phyloP scores from a whole-genome alignment of 2,329 filamentous ascomycete species.

The Macrophomina pseudophaseolina region DNA sequence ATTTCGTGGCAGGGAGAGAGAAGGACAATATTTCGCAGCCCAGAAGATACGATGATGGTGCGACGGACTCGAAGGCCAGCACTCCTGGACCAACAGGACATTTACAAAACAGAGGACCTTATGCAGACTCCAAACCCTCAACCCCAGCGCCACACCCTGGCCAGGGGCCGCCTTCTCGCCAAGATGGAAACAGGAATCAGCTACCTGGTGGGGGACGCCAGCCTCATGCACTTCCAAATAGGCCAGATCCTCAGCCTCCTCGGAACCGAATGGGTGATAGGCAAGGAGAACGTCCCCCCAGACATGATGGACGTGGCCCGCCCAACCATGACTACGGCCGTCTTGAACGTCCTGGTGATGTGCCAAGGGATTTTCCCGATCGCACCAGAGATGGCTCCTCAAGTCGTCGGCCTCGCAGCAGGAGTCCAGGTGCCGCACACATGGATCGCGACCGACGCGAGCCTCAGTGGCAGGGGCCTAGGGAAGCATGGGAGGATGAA shows the following conservation, averaged over 20 bases:
- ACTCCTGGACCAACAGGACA: conserved; percentile 7
- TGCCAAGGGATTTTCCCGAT: conserved; percentile 34
- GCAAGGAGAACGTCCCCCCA: conserved; percentile 37
- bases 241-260: conserved; percentile 63
- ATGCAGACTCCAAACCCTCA: conserved; percentile 29
- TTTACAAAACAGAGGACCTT: not conserved
- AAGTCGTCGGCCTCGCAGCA: conserved; percentile 41
- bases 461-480: conserved; percentile 34
- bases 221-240: conserved; percentile 58
- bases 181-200: conserved; percentile 21
- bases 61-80: conserved; percentile 25
- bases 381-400: conserved; percentile 49
- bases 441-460: conserved; percentile 39
- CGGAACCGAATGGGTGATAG: conserved; percentile 42
- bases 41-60: not conserved
- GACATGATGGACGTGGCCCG: conserved; percentile 42
- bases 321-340: conserved; percentile 49
- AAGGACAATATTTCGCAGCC: conserved; percentile 8
- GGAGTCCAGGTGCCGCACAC: conserved; percentile 44
- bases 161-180: conserved; percentile 30
- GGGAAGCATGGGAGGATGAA: conserved; percentile 44
- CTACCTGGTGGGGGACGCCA: conserved; percentile 17
- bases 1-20: conserved; percentile 26
- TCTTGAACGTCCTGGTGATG: conserved; percentile 49
- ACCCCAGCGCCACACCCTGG: conserved; percentile 32